Base-by-base conservation (phyloP, 768 basidiomycete genomes). In the Russula virescens region DNA sequence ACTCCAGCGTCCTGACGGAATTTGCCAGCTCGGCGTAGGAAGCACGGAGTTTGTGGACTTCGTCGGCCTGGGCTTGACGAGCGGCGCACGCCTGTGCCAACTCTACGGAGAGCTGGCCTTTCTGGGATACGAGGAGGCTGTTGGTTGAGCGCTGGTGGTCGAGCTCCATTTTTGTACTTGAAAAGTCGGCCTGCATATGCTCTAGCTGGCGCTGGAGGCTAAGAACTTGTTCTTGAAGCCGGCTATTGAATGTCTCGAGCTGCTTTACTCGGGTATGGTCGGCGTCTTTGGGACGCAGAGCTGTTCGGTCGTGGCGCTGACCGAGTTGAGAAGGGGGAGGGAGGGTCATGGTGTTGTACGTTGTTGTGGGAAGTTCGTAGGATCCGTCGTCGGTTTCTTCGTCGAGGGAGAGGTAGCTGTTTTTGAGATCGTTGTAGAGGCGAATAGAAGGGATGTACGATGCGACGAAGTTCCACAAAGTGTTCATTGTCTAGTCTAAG, bases 11-110 rank as follows among this genome's bases (percentile, higher is more conserved):
- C 28, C 72, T 68, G 18, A 71, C 66, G 57, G 69, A 70, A 35
- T 62, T 66, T 21, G 70, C 66, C 53, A 68, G 55, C 48, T 65
- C 56, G 23, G 57, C 54, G 49, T 73, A 72, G 19, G 71, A 68
- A 25, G 68, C 53, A 25, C 67, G 66, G 14, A 73, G 66, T 25
- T 70, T 65, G 31, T 65, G 64, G 59, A 66, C 47, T 48, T 66
- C 64, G 55, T 40, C 25, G 10, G 60, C 31, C 50, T 66, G 64
- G 14, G 56, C 45, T 48, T 52, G 64, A 16, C 54, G 52, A 28
- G 55, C 60, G 13, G 58, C 53, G 23, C 50, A 60, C 1, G 63
- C 51, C 31, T 65, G 66, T 14, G 59, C 47, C 28, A 66, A 51
- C 46, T 66, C 55, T 35, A 60, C 63, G 23, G 64, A 65, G 19